Evolutionary conservation across 345 rosid genomes (phyloP), one percentile per base, ranked within the genome.

Genomic region (Hypericum perforatum): DNA sequence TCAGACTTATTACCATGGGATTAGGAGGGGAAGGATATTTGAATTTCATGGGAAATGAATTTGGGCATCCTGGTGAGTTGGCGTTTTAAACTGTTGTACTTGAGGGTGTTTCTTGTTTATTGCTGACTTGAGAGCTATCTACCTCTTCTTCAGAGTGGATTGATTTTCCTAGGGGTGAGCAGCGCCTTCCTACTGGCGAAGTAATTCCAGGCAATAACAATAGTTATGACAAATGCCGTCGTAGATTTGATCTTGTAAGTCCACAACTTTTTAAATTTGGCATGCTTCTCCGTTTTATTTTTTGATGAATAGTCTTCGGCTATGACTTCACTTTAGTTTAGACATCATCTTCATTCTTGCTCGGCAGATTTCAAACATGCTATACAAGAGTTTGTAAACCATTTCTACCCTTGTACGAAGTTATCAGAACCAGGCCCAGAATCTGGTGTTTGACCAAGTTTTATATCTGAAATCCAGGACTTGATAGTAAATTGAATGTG

Each of bases 31-130:
- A 91, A 79, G 96, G 89, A 63, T 91, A 91, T 76, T 76, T 91
- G 70, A 91, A 87, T 67, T 91, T 91, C 63, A 91, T 91, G 98
- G 98, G 98, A 62, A 91, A 91, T 74, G 98, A 91, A 73, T 91
- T 91, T 71, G 98, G 98, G 53, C 98, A 91, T 71, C 96, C 98
- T 9, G 98, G 98, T 87, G 76, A 62, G 64, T 62, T 58, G 16
- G 39, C 9, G 48, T 45, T 36, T 47, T 68, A 15, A 39, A 12
- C 5, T 29, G 32, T 50, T 45, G 14, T 22, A 40, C 36, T 56
- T 39, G 38, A 41, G 49, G 14, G 54, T 43, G 37, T 57, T 39
- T 48, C 12, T 39, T 50, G 38, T 32, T 37, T 12, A 9, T 54
- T 53, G 46, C 52, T 43, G 52, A 29, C 41, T 46, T 9, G 44